Evolutionary conservation across 2,329 filamentous ascomycete genomes (phyloP), one percentile per base, ranked within the genome.

Genomic region (Hirsutella thompsonii): DNA sequence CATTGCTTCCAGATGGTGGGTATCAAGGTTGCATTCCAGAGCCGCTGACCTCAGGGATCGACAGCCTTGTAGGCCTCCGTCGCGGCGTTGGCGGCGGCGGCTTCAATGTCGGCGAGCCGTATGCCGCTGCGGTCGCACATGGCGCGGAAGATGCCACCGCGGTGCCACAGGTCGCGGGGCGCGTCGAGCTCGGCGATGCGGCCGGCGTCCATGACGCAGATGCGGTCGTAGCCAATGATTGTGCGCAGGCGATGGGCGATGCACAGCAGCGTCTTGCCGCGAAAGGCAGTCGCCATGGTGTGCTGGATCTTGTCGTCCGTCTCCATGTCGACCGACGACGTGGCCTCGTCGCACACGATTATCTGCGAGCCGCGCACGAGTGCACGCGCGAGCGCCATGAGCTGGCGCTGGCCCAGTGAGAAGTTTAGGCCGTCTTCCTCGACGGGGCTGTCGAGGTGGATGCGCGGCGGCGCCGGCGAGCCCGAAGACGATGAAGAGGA

Each of bases 381-480:
- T 0, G 92, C 92, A 1, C 92, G 80, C 0, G 89, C 89, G 1
- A 98, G 72, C 1, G 92, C 92, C 83, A 96, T 94, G 38, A 96
- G 76, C 61, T 96, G 92, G 3, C 92, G 79, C 64, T 96, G 90
- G 6, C 90, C 90, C 9, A 96, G 79, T 0, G 87, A 94, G 68
- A 94, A 95, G 62, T 96, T 96, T 46, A 94, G 72, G 0, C 92
- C 92, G 63, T 95, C 90, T 56, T 96, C 92, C 52, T 95, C 88
- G 2, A 96, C 90, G 2, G 77, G 55, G 14, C 75, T 82, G 61
- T 96, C 90, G 19, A 98, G 80, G 48, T 87, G 79, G 45, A 94
- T 83, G 42, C 83, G 78, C 2, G 58, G 55, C 8, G 54, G 81
- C 8, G 2, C 95, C 88, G 18, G 94, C 79, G 46, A 86, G 79